These are phyloP conservation scores for Stachybotrys elegans DNA, from an alignment of 2,329 filamentous ascomycete genomes.

Conservation along the genomic window DNA sequence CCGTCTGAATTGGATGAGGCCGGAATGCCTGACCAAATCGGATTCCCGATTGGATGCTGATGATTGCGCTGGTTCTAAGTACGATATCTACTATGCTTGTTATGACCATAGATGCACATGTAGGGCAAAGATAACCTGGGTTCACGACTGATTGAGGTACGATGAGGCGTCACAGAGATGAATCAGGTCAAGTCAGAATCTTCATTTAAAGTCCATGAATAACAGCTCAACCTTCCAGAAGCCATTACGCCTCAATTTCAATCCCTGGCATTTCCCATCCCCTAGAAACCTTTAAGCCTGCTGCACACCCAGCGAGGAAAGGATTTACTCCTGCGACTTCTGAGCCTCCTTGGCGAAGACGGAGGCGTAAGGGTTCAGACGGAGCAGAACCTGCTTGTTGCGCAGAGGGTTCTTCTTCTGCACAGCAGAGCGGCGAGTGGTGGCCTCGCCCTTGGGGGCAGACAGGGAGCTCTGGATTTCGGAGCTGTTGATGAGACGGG, in stretches of 20 bases:
- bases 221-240: conserved; percentile 30
- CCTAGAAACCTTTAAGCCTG: conserved; percentile 18
- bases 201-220: conserved; percentile 28
- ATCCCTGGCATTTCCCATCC: conserved; percentile 25
- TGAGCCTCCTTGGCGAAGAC: conserved; percentile 70
- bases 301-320: conserved; percentile 34
- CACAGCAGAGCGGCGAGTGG: conserved; percentile 83
- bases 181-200: conserved; percentile 27
- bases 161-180: no score
- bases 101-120: no score
- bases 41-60: conserved; percentile 22
- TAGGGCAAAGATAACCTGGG: no score
- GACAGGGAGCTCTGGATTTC: conserved; percentile 96
- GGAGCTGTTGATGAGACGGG: conserved; percentile 97
- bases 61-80: no score
- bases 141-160: no score
- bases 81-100: no score
- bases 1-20: conserved; percentile 9
- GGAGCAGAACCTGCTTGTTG: conserved; percentile 98
- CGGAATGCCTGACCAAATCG: conserved; percentile 22
- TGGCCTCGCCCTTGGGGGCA: conserved; percentile 81
- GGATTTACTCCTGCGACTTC: conserved; percentile 34
- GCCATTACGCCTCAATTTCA: conserved; percentile 32
- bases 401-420: conserved; percentile 99
- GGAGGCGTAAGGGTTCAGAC: conserved; percentile 96